A percentile compares a stretch with the other conserved stretches of the same genome.
Conservation (phyloP, 108 stramenopile genomes). For the Schizochytrium sp. region DNA sequence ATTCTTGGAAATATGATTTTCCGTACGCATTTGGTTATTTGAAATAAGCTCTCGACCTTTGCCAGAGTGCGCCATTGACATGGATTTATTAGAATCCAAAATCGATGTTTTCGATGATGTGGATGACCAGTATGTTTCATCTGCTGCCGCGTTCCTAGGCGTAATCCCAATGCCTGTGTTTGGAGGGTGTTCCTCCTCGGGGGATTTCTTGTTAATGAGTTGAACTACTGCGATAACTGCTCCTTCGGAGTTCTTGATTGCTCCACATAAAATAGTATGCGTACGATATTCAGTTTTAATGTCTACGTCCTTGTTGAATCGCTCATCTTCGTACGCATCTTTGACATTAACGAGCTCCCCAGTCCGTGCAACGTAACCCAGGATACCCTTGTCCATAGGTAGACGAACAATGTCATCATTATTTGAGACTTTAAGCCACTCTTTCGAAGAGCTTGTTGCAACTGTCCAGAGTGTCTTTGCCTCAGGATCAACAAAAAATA, state of each 20-base stretch:
- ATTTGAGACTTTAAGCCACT: background rate
- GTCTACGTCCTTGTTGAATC: constrained; percentile 75
- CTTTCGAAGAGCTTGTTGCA: background rate
- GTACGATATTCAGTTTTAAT: constrained; percentile 71
- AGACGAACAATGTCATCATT: background rate
- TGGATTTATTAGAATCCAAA: too few species aligned
- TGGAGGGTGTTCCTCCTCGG: background rate
- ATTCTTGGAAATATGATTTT: background rate
- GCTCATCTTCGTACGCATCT: constrained; percentile 75
- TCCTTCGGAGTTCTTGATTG: constrained; percentile 64
- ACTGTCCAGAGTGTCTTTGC: constrained; percentile 68
- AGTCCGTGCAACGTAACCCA: constrained; percentile 71
- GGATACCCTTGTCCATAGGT: constrained; percentile 65
- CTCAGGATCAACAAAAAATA: constrained; percentile 70
- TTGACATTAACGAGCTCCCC: constrained; percentile 70
- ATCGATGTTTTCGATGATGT: too few species aligned
- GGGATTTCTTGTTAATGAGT: constrained; percentile 66
- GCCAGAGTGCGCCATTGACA: too few species aligned
- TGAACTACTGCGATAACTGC: constrained; percentile 65
- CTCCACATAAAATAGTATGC: constrained; percentile 70
- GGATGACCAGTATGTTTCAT: too few species aligned
- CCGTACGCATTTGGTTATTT: too few species aligned
- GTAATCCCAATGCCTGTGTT: background rate
- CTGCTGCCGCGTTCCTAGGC: too few species aligned
- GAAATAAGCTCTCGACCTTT: too few species aligned